These are phyloP conservation scores for Apiotrichum gracile DNA, from an alignment of 1,284 basidiomycete species.

Conservation along the genomic window DNA sequence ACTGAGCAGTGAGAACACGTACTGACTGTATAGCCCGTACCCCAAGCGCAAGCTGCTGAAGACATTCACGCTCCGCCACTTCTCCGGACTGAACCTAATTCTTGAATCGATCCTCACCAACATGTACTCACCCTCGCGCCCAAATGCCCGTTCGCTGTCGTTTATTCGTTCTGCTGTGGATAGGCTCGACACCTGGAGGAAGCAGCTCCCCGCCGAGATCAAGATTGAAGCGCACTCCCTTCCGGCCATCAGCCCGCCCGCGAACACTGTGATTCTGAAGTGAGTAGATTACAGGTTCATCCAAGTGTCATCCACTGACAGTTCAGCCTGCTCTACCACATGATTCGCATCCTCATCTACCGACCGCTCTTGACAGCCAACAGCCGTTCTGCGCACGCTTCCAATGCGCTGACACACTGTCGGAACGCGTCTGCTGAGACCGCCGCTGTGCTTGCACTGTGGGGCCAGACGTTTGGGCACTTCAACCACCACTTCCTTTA, in stretches of 20 bases:
- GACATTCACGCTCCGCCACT: conserved; percentile 9
- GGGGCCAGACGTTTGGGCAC: conserved; percentile 12
- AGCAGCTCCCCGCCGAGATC: conserved; percentile 1
- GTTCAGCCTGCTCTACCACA: conserved; percentile 8
- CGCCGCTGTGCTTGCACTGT: conserved; percentile 10
- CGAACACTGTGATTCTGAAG: conserved; percentile 13
- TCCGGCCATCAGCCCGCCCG: not conserved
- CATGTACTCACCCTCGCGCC: conserved; percentile 17
- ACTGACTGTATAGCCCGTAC: not conserved
- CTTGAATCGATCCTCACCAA: conserved; percentile 18
- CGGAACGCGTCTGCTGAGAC: conserved; percentile 9
- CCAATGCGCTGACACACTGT: conserved; percentile 10
- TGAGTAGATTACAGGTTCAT: too few species aligned
- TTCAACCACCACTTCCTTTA: conserved; percentile 12
- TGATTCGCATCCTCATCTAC: conserved; percentile 12
- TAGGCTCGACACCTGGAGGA: conserved; percentile 1
- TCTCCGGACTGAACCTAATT: conserved; percentile 10
- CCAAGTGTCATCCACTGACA: too few species aligned
- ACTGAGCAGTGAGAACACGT: not conserved
- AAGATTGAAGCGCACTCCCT: conserved; percentile 2
- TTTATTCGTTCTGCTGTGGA: conserved; percentile 8
- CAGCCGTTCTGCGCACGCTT: conserved; percentile 2
- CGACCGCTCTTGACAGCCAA: conserved; percentile 12
- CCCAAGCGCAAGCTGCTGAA: conserved; percentile 4
- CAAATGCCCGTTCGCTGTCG: conserved; percentile 10